These are phyloP conservation scores for Raddia distichophylla DNA, from an alignment of 176 grass and related monocot genomes.

Conservation along the genomic window DNA sequence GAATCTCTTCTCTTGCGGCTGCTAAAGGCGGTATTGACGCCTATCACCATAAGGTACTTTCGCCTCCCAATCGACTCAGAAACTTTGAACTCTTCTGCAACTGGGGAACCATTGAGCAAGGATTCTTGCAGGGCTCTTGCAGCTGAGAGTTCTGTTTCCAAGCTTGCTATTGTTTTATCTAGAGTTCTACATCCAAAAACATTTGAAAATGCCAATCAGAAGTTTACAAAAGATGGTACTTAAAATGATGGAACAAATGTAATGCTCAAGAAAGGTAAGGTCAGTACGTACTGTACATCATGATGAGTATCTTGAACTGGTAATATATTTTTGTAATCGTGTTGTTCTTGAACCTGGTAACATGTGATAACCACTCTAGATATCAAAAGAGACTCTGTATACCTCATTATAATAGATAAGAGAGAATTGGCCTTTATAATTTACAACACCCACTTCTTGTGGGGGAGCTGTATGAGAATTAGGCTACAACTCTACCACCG, in stretches of 20 bases:
- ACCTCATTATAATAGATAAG: constrained; percentile 8
- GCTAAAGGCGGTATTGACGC: constrained; percentile 94
- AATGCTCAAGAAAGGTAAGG: constrained; percentile 28
- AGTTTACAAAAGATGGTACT: background rate
- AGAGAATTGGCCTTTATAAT: background rate
- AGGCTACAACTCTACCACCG: background rate
- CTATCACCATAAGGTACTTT: constrained; percentile 92
- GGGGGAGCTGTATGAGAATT: background rate
- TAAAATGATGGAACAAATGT: constrained; percentile 4
- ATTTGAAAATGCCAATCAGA: constrained; percentile 24
- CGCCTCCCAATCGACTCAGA: constrained; percentile 54
- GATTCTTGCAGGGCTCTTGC: constrained; percentile 84
- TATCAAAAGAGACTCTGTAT: background rate
- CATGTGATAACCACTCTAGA: constrained; percentile 30
- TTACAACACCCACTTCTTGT: constrained; percentile 1
- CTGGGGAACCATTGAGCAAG: constrained; percentile 72
- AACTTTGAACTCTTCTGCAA: constrained; percentile 70
- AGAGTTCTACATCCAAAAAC: constrained; percentile 52
- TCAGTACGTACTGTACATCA: constrained; percentile 63
- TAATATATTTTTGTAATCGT: constrained; percentile 55
- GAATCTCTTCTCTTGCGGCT: constrained; percentile 94
- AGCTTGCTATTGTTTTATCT: constrained; percentile 80
- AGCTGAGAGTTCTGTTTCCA: constrained; percentile 88
- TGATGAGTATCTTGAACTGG: constrained; percentile 59
- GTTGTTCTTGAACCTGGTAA: constrained; percentile 53